Base-by-base conservation (phyloP, 306 rosid genomes). In the Fagus sylvatica region DNA sequence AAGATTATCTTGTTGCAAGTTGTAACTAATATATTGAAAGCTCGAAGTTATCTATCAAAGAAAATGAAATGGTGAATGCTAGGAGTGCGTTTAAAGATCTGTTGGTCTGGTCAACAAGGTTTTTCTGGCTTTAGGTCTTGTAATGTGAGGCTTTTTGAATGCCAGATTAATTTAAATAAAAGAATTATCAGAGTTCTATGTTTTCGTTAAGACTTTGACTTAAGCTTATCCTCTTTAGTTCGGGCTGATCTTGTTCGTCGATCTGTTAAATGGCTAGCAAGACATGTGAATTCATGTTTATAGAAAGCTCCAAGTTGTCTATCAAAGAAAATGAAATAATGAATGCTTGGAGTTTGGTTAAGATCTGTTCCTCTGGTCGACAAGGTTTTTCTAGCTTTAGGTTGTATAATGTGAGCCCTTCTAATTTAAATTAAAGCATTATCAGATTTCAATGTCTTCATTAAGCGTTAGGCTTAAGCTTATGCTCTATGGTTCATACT, bases 331-430 rank as follows among this genome's bases (percentile, higher is more conserved):
- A 65, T 64, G 19, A 37, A 17, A n/a, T 17, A 37, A 15, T 65
- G 32, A 65, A 16, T 17, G 13, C 12, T 37, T 0, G 33, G 12
- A 16, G 49, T 8, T n/a, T 40, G 16, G 28, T 39, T 65, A 39
- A 37, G 32, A 15, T 64, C 48, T 66, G 51, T 66, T 71, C 72
- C 43, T 53, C 60, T 54, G 53, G 46, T 39, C 66, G 28, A 60
- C 33, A 1, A 64, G 17, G 70, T 36, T 22, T 22, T 33, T 66
- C 30, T 6, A 10, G 49, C 51, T 66, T 39, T 66, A 37, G 8
- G 32, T 42, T 2, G 0, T 68, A 40, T 11, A 19, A 40, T 10
- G 7, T 13, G 8, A 12, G 68, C 41, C 7, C 15, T 13, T 61
- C 22, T 28, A 2, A 32, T 57, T 28, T 32, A 57, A 5, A 57